phyloP scores from a whole-genome alignment of 2,329 filamentous ascomycete species.

The Aureobasidium sp. region DNA sequence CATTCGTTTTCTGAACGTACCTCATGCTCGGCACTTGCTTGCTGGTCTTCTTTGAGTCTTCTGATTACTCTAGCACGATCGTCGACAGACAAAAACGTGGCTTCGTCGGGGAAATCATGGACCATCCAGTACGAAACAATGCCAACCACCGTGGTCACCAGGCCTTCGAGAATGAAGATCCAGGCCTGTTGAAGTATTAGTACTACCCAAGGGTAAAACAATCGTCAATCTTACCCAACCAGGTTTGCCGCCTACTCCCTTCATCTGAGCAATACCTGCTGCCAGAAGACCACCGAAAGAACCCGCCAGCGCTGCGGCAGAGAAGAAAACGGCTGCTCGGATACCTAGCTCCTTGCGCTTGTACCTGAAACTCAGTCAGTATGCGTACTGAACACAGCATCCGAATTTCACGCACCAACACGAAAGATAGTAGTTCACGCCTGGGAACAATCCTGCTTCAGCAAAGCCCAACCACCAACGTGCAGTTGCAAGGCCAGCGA shows the following conservation, averaged over 20 bases:
- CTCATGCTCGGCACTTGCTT: conserved; percentile 66
- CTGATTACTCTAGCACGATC: conserved; percentile 66
- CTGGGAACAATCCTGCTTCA: conserved; percentile 47
- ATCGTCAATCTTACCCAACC: conserved; percentile 18
- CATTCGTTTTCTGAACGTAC: background rate
- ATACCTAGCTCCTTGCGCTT: conserved; percentile 69
- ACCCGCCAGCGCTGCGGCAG: conserved; percentile 68
- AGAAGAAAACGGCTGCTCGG: conserved; percentile 77
- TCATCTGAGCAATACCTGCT: conserved; percentile 62
- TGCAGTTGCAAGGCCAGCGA: conserved; percentile 21
- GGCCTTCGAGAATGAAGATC: conserved; percentile 49
- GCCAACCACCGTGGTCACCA: conserved; percentile 61
- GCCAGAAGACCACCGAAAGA: conserved; percentile 69
- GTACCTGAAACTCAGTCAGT: conserved; percentile 36
- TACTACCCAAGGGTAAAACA: background rate
- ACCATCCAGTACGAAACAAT: conserved; percentile 67
- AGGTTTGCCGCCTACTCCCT: conserved; percentile 45
- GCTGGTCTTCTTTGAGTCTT: conserved; percentile 61
- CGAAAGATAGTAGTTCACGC: conserved; percentile 70
- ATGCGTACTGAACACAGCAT: no score
- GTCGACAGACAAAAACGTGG: conserved; percentile 57
- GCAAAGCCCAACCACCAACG: conserved; percentile 25
- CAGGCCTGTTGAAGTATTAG: conserved; percentile 20
- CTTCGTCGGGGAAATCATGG: conserved; percentile 72
- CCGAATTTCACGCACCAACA: conserved; percentile 48